These are phyloP conservation scores for Tephrocybe rancida DNA, from an alignment of 768 basidiomycete genomes.

Conservation along the genomic window DNA sequence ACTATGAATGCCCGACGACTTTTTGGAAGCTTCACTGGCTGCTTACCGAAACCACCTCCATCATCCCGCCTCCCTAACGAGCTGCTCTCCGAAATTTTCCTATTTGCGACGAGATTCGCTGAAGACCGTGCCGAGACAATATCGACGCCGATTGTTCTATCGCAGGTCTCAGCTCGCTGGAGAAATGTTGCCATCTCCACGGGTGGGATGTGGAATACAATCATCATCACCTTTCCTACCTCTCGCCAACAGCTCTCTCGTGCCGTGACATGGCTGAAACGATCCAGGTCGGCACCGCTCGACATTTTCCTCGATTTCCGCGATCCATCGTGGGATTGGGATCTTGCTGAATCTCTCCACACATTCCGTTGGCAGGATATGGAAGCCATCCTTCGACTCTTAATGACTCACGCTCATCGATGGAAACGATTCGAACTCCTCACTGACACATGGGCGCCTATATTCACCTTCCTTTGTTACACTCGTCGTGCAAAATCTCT, in stretches of 20 bases:
- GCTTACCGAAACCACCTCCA: slow-evolving; percentile 7
- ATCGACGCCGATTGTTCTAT: slow-evolving; percentile 34
- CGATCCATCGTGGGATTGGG: slow-evolving; percentile 59
- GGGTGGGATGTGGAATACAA: slow-evolving; percentile 51
- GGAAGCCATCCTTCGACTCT: slow-evolving; percentile 44
- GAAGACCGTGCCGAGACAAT: slow-evolving; percentile 26
- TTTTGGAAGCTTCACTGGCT: slow-evolving; percentile 13
- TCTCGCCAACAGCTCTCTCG: slow-evolving; percentile 37
- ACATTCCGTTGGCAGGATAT: slow-evolving; percentile 43
- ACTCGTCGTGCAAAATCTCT: slow-evolving; percentile 33
- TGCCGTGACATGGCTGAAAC: slow-evolving; percentile 37
- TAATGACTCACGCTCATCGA: slow-evolving; percentile 45
- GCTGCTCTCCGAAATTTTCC: slow-evolving; percentile 36
- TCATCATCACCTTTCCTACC: slow-evolving; percentile 47
- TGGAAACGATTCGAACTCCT: slow-evolving; percentile 54
- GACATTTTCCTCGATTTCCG: slow-evolving; percentile 60
- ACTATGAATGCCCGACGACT: slow-evolving; percentile 18
- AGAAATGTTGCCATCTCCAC: slow-evolving; percentile 46
- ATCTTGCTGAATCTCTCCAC: slow-evolving; percentile 45
- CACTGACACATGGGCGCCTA: slow-evolving; percentile 63
- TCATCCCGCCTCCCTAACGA: slow-evolving; percentile 35
- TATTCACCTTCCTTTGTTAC: slow-evolving; percentile 50
- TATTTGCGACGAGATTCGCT: slow-evolving; percentile 26
- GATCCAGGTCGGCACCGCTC: slow-evolving; percentile 50
- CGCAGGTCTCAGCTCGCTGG: slow-evolving; percentile 56